Evolutionary conservation across 106 monocot genomes (phyloP).

Genomic region (Platanthera zijinensis): DNA sequence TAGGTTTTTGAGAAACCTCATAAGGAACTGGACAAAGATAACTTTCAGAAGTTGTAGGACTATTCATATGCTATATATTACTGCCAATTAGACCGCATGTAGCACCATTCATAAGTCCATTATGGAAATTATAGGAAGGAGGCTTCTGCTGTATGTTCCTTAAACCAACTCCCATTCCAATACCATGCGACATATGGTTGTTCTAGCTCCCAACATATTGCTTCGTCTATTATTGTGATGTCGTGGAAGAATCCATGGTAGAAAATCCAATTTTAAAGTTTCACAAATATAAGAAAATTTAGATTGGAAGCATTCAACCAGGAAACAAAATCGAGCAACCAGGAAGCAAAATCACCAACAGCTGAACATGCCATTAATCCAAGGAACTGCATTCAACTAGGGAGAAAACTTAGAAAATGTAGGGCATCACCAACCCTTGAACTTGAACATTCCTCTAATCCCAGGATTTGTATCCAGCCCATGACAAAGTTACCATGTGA

Average conservation of each 20-base stretch:
- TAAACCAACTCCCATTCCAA: slow-evolving; percentile 34
- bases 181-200: slow-evolving; percentile 40
- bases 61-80: slow-evolving; percentile 41
- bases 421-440: too few species aligned
- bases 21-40: slow-evolving; percentile 31
- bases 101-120: slow-evolving; percentile 46
- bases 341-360: too few species aligned
- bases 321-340: too few species aligned
- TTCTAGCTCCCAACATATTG: slow-evolving; percentile 58
- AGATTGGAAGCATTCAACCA: too few species aligned
- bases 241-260: slow-evolving; percentile 34
- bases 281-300: too few species aligned
- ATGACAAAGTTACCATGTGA: too few species aligned
- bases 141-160: slow-evolving; percentile 56
- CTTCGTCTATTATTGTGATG: slow-evolving; percentile 48
- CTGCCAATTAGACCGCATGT: slow-evolving; percentile 35
- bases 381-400: too few species aligned
- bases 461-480: too few species aligned
- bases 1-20: slow-evolving; percentile 40
- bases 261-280: slow-evolving; percentile 18
- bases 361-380: too few species aligned
- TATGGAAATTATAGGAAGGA: slow-evolving; percentile 48
- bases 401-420: too few species aligned
- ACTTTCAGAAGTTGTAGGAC: slow-evolving; percentile 34
- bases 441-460: too few species aligned